phyloP scores from a whole-genome alignment of 2,329 filamentous ascomycete genomes.

The Beauveria sp. region DNA sequence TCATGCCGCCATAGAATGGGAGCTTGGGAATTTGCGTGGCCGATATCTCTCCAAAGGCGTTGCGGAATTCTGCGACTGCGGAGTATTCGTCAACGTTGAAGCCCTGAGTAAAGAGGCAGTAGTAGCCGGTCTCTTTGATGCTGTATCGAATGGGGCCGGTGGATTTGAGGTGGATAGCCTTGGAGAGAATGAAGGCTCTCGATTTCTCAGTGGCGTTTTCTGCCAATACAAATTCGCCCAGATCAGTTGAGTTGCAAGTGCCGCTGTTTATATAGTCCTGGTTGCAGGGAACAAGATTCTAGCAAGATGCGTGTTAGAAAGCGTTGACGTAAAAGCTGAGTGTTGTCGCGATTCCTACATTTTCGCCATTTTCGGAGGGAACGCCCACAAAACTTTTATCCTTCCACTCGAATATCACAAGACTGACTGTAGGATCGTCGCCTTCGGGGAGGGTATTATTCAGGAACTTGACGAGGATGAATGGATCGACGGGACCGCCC shows the following conservation, averaged over 20 bases:
- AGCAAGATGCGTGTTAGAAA: constrained; percentile 25
- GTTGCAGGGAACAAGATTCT: constrained; percentile 61
- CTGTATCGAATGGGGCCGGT: constrained; percentile 70
- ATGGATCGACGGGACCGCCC: constrained; percentile 82
- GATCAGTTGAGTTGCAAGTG: constrained; percentile 67
- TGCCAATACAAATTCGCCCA: constrained; percentile 77
- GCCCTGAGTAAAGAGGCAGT: constrained; percentile 76
- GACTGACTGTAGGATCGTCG: constrained; percentile 67
- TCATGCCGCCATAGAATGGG: constrained; percentile 91
- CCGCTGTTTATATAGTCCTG: constrained; percentile 58
- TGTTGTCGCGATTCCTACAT: constrained; percentile 33
- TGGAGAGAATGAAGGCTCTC: constrained; percentile 64
- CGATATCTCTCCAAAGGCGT: constrained; percentile 91
- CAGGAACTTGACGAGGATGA: constrained; percentile 77
- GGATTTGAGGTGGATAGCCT: constrained; percentile 74
- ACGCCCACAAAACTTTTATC: constrained; percentile 75
- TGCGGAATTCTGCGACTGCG: constrained; percentile 83
- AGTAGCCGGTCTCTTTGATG: constrained; percentile 88
- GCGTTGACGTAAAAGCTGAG: neutral
- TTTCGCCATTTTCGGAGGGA: constrained; percentile 42
- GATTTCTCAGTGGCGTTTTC: constrained; percentile 67
- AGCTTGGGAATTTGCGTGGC: constrained; percentile 95
- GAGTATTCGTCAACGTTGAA: constrained; percentile 64
- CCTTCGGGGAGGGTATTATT: constrained; percentile 46
- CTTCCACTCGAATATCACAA: constrained; percentile 91